phyloP scores from a whole-genome alignment of 2,329 filamentous ascomycete genomes.

The Eutypa lata region DNA sequence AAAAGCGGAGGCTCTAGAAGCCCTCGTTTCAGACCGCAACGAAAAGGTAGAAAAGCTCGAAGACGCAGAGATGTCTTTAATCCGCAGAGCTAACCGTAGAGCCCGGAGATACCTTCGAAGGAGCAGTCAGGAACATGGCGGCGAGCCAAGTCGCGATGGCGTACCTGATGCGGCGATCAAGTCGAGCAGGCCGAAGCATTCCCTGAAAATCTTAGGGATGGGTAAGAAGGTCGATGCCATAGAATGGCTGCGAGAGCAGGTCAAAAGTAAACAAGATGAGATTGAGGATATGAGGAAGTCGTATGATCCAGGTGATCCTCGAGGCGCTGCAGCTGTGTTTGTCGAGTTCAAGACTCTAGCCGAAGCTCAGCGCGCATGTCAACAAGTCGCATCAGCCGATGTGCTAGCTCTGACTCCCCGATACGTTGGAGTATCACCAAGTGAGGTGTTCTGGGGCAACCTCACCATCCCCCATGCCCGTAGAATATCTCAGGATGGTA shows the following conservation, averaged over 20 bases:
- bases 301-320: constrained; percentile 15
- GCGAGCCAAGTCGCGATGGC: constrained; percentile 10
- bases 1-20: constrained; percentile 70
- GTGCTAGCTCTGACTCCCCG: constrained; percentile 21
- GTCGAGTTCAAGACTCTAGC: constrained; percentile 83
- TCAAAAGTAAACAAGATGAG: constrained; percentile 39
- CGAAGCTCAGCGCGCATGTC: constrained; percentile 81
- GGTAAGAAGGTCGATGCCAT: constrained; percentile 87
- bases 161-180: constrained; percentile 21
- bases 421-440: constrained; percentile 63
- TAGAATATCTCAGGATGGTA: constrained; percentile 37
- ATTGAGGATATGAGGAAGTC: constrained; percentile 37
- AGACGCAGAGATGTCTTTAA: constrained; percentile 75
- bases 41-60: constrained; percentile 76
- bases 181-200: constrained; percentile 45
- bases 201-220: constrained; percentile 56
- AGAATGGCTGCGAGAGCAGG: constrained; percentile 71
- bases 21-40: constrained; percentile 74
- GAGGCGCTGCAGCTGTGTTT: constrained; percentile 69
- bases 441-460: constrained; percentile 84
- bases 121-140: constrained; percentile 2
- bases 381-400: constrained; percentile 38
- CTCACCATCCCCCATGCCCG: constrained; percentile 45
- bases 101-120: constrained; percentile 45
- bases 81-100: constrained; percentile 67